Percentiles rank a stretch among this genome's conserved stretches.
These are phyloP conservation scores for Cystofilobasidium capitatum DNA, from an alignment of 768 basidiomycete genomes.

Conservation along the genomic window DNA sequence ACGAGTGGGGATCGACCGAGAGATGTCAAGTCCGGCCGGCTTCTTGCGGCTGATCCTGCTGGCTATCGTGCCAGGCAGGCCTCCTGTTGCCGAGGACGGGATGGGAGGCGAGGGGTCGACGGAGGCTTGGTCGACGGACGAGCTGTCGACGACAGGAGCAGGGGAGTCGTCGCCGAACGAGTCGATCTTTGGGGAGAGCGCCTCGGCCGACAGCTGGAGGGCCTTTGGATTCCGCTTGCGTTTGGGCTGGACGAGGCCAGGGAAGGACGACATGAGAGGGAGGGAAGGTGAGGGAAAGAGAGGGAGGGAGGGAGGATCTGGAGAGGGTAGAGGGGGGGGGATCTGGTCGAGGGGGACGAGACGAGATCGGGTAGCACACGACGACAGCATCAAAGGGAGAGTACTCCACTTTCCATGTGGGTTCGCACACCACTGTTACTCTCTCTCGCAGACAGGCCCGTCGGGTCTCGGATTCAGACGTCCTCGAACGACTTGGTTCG, in stretches of 20 bases:
- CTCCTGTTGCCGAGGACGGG: too few relatives aligned
- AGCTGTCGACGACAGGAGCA: not conserved
- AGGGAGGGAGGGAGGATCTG: not conserved
- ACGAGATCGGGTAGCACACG: too few relatives aligned
- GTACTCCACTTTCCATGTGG: too few relatives aligned
- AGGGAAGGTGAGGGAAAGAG: not conserved
- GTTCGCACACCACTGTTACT: too few relatives aligned
- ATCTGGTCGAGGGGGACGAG: too few relatives aligned
- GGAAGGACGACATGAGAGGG: slow-evolving; percentile 19
- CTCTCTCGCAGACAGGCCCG: too few relatives aligned
- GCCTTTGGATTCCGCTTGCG: slow-evolving; percentile 90
- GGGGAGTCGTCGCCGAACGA: slow-evolving; percentile 9
- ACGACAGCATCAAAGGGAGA: too few relatives aligned
- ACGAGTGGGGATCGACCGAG: slow-evolving; percentile 34
- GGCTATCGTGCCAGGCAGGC: slow-evolving; percentile 3
- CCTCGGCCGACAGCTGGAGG: slow-evolving; percentile 57
- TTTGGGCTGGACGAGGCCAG: slow-evolving; percentile 23
- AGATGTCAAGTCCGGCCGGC: slow-evolving; percentile 37
- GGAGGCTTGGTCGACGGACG: not conserved
- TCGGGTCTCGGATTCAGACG: too few relatives aligned
- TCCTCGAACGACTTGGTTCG: too few relatives aligned
- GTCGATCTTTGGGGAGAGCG: slow-evolving; percentile 22
- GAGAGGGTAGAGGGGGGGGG: too few relatives aligned
- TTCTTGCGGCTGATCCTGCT: slow-evolving; percentile 35
- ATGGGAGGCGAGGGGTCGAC: not conserved